Evolutionary conservation across 1,284 basidiomycete species (phyloP), one percentile per base, ranked within the genome.

Genomic region (Tetrapyrgos nigripes): DNA sequence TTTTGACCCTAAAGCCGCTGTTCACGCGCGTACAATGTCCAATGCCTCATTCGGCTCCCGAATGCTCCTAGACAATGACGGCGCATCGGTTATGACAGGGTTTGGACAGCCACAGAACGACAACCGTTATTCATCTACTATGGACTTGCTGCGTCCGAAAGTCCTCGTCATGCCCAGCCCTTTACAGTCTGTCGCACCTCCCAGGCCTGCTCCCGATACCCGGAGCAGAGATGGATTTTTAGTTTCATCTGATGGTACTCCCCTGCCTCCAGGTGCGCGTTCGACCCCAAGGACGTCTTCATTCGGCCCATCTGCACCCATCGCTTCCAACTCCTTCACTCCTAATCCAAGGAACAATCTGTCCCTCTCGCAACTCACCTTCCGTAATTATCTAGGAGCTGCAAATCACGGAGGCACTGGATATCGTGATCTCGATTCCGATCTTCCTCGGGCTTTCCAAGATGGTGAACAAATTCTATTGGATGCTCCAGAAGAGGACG

Each of bases 101-200:
- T 40, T 35, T 33, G 51, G 26, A 10, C 43, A 50, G 29, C 50
- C 45, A 46, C 69, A 67, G 40, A 43, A 8, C 53, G 82, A 86
- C 43, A 82, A 83, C 43, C 84, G 80, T 26, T 86, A 86, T 66
- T 91, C 91, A 6, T 88, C 88, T n/a, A 82, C 88, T 14, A 65
- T 89, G 58, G 92, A 93, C 24, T 76, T 93, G 51, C 79, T 93
- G 70, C 82, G 91, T 28, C 91, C 91, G 1, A 94, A 93, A 70
- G 80, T 94, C 26, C 85, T 93, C 48, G 87, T 93, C 58, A 93
- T 93, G 91, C 91, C 91, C 13, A 92, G 90, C 65, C 91, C 92
- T 3, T 74, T 93, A 52, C 92, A 93, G 69, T 75, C 78, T 45
- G 69, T 75, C 11, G 66, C 69, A n/a, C 63, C 71, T 33, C 62